phyloP scores from a whole-genome alignment of 2,329 filamentous ascomycete genomes.

The Hymenoscyphus scutula region DNA sequence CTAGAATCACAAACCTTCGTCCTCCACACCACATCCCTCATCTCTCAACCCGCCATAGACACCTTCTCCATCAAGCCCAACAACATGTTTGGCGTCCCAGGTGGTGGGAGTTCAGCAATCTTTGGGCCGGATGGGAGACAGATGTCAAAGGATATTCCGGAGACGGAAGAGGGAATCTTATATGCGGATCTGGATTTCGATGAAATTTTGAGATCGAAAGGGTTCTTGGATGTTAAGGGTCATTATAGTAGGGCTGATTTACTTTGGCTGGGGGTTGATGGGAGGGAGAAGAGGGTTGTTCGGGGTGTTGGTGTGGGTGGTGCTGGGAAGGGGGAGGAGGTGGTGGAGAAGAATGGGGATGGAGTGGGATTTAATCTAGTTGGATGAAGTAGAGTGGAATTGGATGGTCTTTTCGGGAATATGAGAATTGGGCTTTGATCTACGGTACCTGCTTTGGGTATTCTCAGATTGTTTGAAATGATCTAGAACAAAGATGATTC shows the following conservation, averaged over 20 bases:
- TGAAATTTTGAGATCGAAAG: conserved; percentile 20
- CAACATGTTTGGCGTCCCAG: conserved; percentile 43
- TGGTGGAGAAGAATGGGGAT: background rate
- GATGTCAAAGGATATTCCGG: conserved; percentile 43
- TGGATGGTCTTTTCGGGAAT: too few species aligned
- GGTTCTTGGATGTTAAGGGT: conserved; percentile 26
- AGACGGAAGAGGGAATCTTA: conserved; percentile 52
- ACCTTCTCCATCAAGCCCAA: background rate
- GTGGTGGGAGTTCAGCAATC: conserved; percentile 49
- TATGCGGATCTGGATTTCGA: conserved; percentile 40
- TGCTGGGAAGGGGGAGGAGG: too few species aligned
- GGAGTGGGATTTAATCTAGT: too few species aligned
- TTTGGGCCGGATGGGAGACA: conserved; percentile 50
- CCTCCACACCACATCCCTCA: conserved; percentile 52
- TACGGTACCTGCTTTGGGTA: too few species aligned
- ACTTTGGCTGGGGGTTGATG: conserved; percentile 27
- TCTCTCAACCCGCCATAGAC: conserved; percentile 50
- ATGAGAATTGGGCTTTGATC: too few species aligned
- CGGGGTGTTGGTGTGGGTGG: background rate
- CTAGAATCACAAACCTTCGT: conserved; percentile 57
- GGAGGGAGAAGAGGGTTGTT: conserved; percentile 14
- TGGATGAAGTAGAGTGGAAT: too few species aligned
- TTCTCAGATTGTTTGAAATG: too few species aligned
- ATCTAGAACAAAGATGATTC: too few species aligned
- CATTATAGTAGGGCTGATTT: conserved; percentile 28